These are phyloP conservation scores for Fusarium mundagurra DNA, from an alignment of 2,329 filamentous ascomycete genomes.

Conservation along the genomic window DNA sequence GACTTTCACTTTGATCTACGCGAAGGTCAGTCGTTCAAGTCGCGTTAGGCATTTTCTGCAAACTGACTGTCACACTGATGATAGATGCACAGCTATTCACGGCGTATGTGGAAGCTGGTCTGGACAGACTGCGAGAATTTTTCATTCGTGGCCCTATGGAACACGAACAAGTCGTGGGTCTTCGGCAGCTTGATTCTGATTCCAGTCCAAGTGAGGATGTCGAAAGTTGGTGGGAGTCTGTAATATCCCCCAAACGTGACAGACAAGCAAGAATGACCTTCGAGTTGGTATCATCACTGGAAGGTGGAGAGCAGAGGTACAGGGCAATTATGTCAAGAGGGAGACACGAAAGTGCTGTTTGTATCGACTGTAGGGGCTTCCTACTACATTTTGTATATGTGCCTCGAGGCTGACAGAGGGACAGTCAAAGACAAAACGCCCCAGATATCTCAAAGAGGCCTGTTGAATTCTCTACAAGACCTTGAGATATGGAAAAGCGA, in stretches of 20 bases:
- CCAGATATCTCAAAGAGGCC: not conserved
- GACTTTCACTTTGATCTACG: not conserved
- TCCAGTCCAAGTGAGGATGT: fast-evolving
- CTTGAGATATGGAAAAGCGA: fast-evolving
- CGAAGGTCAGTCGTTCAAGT: not conserved
- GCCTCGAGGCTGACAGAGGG: fast-evolving
- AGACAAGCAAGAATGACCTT: fast-evolving
- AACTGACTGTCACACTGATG: fast-evolving
- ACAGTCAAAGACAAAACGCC: fast-evolving
- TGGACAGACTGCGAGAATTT: fast-evolving
- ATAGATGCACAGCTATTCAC: fast-evolving
- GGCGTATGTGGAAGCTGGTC: fast-evolving
- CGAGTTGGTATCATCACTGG: fast-evolving
- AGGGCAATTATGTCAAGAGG: fast-evolving
- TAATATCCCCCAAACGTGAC: fast-evolving
- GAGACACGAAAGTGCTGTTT: fast-evolving
- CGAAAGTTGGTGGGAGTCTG: fast-evolving
- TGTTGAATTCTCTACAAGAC: fast-evolving
- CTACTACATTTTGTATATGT: fast-evolving
- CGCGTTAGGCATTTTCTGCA: fast-evolving
- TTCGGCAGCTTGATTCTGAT: fast-evolving
- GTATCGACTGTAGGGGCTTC: fast-evolving
- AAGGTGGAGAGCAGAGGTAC: fast-evolving
- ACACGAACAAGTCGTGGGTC: fast-evolving
- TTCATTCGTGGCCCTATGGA: fast-evolving